A percentile compares a stretch with the other conserved stretches of the same genome.
Conservation (phyloP, 306 rosid genomes). For the Morella rubra region DNA sequence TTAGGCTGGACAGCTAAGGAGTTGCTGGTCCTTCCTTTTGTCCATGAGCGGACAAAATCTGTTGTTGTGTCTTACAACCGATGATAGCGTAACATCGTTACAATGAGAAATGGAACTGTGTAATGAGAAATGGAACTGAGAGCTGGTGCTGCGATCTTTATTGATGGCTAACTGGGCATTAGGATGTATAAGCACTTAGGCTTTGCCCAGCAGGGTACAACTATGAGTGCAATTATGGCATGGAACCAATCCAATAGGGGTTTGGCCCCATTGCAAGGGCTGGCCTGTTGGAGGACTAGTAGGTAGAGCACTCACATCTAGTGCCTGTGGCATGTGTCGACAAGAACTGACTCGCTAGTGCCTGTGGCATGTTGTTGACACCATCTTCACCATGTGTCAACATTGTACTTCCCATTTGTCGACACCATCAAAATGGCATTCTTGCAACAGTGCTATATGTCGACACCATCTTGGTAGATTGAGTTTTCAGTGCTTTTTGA, state of each 20-base stretch:
- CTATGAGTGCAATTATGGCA: conserved; percentile 13
- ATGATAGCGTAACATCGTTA: neutral
- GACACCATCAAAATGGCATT: too few species aligned
- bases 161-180: conserved; percentile 4
- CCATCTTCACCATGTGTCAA: too few species aligned
- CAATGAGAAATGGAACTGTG: neutral
- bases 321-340: too few species aligned
- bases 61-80: neutral
- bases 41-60: conserved; percentile 1
- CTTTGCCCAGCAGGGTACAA: neutral
- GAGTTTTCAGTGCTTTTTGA: too few species aligned
- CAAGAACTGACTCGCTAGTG: too few species aligned
- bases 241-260: conserved; percentile 9
- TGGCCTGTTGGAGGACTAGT: neutral
- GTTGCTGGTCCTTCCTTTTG: conserved; percentile 7
- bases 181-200: neutral
- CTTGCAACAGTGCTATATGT: too few species aligned
- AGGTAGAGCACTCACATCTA: conserved; percentile 3
- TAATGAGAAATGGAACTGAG: neutral
- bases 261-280: neutral
- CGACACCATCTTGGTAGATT: too few species aligned
- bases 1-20: neutral
- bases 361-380: too few species aligned
- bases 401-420: too few species aligned
- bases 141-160: neutral